Evolutionary conservation across 1,139 yeast genomes (phyloP).

Genomic region (Candida labiduridarum): DNA sequence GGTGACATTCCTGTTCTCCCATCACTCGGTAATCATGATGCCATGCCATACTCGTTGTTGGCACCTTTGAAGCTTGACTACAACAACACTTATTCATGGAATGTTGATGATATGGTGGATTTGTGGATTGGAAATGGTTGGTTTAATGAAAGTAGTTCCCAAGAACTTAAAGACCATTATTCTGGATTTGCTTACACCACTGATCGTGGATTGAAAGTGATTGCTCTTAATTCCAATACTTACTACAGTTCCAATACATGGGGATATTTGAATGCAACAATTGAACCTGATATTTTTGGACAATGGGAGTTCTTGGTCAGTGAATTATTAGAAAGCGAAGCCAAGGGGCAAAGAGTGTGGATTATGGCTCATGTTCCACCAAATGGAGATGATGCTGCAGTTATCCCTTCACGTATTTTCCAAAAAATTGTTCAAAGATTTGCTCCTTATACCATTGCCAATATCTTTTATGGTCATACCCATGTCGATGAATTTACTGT

Average conservation of each 20-base stretch:
- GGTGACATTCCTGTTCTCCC: background rate
- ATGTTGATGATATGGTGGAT: conserved; percentile 58
- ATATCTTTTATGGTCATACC: conserved; percentile 56
- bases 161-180: conserved; percentile 43
- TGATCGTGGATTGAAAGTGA: conserved; percentile 58
- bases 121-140: conserved; percentile 54
- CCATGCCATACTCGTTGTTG: background rate
- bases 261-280: conserved; percentile 55
- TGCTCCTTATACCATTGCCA: conserved; percentile 69
- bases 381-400: conserved; percentile 56
- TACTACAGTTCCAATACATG: conserved; percentile 68
- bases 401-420: conserved; percentile 61
- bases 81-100: conserved; percentile 58
- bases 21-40: background rate
- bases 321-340: conserved; percentile 62
- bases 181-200: conserved; percentile 65
- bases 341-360: conserved; percentile 65
- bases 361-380: conserved; percentile 70
- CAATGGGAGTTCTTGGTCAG: conserved; percentile 61
- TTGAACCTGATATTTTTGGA: conserved; percentile 65
- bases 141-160: conserved; percentile 27
- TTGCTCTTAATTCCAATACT: conserved; percentile 66
- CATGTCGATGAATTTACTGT: too few relatives aligned
- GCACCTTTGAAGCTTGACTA: background rate
- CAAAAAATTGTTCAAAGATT: conserved; percentile 64